Evolutionary conservation across 345 rosid genomes (phyloP), one percentile per base, ranked within the genome.

Genomic region (Mallotus nudiflorus): DNA sequence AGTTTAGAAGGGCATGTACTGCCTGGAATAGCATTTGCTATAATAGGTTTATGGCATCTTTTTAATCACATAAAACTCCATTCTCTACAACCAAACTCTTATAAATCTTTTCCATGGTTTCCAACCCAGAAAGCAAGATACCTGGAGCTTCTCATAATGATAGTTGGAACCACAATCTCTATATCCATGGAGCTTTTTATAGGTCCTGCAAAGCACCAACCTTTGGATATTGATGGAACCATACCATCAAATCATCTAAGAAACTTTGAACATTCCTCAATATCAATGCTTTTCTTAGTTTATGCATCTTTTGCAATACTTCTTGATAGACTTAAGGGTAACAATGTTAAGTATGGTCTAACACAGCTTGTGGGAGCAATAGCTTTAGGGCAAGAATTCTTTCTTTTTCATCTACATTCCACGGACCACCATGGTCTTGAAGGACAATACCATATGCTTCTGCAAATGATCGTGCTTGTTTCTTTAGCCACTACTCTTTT

Each of bases 171-270:
- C 62, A 82, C 79, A 57, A 53, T 87, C 46, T 92, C 95, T 50
- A 69, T 92, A n/a, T 81, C 87, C 29, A 82, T 86, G 75, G 98
- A 92, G 72, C 93, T 92, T 65, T 86, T 92, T 64, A 79, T 90
- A 42, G 87, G 92, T 8, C 95, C 90, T 0, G 70, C 49, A 55
- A 84, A 73, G 24, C 95, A 90, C 81, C 97, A 87, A 24, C 98
- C 98, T 29, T 78, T 92, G 24, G 95, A 92, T 72, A 15, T 80
- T 0, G 98, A 90, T 59, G 92, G 93, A 58, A 87, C 93, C 62
- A 87, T 92, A 52, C 97, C 97, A 13, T 81, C 91, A 28, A 82
- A 82, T 78, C 97, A 90, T 75, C 90, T 90, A 49, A 91, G 80
- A 71, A 92, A 92, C 84, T 84, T 90, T 52, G 96, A 92, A 65